These are phyloP conservation scores for Backusella westeae DNA, from an alignment of 192 early-diverging fungal genomes.

Conservation along the genomic window DNA sequence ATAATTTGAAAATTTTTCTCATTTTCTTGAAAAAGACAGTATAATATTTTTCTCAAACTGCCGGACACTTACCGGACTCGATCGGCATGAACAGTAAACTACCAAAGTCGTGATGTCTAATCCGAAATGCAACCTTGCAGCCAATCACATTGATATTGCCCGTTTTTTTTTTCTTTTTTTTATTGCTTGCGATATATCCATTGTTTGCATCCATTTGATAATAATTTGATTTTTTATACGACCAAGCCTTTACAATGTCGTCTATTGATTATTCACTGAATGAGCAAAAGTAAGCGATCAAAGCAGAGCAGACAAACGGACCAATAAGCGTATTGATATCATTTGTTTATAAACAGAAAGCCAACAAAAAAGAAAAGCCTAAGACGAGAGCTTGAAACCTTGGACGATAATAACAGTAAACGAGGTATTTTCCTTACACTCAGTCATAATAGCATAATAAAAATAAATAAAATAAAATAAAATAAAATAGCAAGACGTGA, in stretches of 20 bases:
- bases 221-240: not conserved
- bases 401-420: constrained; percentile 15
- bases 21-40: too few species aligned
- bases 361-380: not conserved
- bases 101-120: too few species aligned
- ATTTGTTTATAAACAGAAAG: not conserved
- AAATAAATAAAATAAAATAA: not conserved
- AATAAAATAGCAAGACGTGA: constrained; percentile 22
- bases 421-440: constrained; percentile 7
- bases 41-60: not conserved
- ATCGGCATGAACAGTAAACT: not conserved
- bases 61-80: not conserved
- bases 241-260: not conserved
- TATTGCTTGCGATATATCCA: not conserved
- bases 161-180: not conserved
- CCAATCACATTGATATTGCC: not conserved
- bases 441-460: not conserved
- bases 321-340: not conserved
- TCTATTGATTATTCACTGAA: not conserved
- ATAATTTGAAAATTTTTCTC: too few species aligned
- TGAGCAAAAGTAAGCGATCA: not conserved
- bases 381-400: constrained; percentile 11
- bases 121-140: not conserved
- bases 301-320: not conserved
- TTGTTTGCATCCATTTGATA: constrained; percentile 1